Conservation (phyloP, 768 basidiomycete genomes). For the Russula dissimulans region DNA sequence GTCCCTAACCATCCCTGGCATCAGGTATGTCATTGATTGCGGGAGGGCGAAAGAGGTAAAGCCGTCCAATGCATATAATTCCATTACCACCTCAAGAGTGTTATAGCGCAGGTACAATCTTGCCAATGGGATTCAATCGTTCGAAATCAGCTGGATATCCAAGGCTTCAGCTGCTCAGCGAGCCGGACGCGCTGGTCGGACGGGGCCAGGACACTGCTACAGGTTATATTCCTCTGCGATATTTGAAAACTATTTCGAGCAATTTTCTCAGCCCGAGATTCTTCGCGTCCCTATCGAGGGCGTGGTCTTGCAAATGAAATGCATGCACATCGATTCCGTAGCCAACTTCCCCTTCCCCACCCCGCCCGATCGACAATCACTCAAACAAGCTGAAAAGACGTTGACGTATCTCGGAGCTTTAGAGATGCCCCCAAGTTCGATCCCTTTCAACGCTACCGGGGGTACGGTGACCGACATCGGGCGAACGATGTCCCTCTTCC, state of each 20-base stretch:
- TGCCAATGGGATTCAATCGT: slow-evolving; percentile 77
- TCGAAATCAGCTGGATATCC: slow-evolving; percentile 74
- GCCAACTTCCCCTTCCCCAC: slow-evolving; percentile 98
- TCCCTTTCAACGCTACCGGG: slow-evolving; percentile 26
- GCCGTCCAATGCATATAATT: not conserved
- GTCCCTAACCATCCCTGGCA: slow-evolving; percentile 92
- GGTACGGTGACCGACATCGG: slow-evolving; percentile 83
- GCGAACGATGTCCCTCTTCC: slow-evolving; percentile 88
- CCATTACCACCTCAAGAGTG: not conserved
- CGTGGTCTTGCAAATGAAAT: slow-evolving; percentile 96
- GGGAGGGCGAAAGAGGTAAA: slow-evolving; percentile 88
- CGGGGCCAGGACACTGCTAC: slow-evolving; percentile 97
- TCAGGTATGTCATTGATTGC: slow-evolving; percentile 96
- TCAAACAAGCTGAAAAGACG: slow-evolving; percentile 74
- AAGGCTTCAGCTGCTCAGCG: slow-evolving; percentile 45
- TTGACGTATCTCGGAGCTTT: slow-evolving; percentile 81
- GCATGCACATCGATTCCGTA: slow-evolving; percentile 95
- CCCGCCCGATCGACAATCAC: slow-evolving; percentile 68
- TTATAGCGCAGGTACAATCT: slow-evolving; percentile 74
- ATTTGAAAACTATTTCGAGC: slow-evolving; percentile 85
- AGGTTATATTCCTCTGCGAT: slow-evolving; percentile 93
- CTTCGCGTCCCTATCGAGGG: slow-evolving; percentile 94
- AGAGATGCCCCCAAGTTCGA: slow-evolving; percentile 25
- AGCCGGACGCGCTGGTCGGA: slow-evolving; percentile 93
- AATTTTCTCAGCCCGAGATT: slow-evolving; percentile 86